These are phyloP conservation scores for Pugionium dolabratum DNA, from an alignment of 345 rosid species.

Conservation along the genomic window DNA sequence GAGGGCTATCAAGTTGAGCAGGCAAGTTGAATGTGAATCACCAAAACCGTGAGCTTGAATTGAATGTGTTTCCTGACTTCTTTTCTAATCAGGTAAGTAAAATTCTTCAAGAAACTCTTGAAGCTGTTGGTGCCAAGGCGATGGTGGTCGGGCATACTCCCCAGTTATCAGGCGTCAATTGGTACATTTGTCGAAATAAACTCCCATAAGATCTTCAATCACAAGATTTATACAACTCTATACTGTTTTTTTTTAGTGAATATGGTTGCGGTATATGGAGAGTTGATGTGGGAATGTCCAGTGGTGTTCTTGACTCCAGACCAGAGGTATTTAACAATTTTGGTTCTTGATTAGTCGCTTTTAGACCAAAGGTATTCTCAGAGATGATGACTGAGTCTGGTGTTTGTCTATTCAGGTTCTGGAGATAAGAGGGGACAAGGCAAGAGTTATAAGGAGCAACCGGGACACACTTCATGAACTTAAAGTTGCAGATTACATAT, in stretches of 20 bases:
- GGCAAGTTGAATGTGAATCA: slow-evolving; percentile 47
- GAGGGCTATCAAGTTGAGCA: slow-evolving; percentile 62
- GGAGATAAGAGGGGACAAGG: slow-evolving; percentile 65
- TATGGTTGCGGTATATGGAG: slow-evolving; percentile 86
- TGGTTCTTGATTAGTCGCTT: slow-evolving; percentile 2
- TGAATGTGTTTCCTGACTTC: slow-evolving; percentile 7
- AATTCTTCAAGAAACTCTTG: slow-evolving; percentile 66
- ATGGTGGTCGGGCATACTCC: slow-evolving; percentile 99
- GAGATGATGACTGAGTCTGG: not conserved
- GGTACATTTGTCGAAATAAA: slow-evolving; percentile 47
- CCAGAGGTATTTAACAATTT: slow-evolving; percentile 72
- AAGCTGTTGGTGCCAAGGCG: slow-evolving; percentile 69
- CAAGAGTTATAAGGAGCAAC: slow-evolving; percentile 68
- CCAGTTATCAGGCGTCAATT: slow-evolving; percentile 73
- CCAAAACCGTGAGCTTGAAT: slow-evolving; percentile 7
- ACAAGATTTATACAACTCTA: not conserved
- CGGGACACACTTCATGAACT: slow-evolving; percentile 50
- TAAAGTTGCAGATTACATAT: slow-evolving; percentile 56
- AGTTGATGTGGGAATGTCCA: slow-evolving; percentile 95
- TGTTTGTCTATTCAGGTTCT: slow-evolving; percentile 57
- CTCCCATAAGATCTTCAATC: not conserved
- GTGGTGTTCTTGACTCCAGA: slow-evolving; percentile 84
- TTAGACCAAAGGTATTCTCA: not conserved
- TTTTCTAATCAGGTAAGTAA: slow-evolving; percentile 51
- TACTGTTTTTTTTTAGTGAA: slow-evolving; percentile 46